Evolutionary conservation across 192 early-diverging fungal genomes (phyloP).

Genomic region (Coemansia sp.): DNA sequence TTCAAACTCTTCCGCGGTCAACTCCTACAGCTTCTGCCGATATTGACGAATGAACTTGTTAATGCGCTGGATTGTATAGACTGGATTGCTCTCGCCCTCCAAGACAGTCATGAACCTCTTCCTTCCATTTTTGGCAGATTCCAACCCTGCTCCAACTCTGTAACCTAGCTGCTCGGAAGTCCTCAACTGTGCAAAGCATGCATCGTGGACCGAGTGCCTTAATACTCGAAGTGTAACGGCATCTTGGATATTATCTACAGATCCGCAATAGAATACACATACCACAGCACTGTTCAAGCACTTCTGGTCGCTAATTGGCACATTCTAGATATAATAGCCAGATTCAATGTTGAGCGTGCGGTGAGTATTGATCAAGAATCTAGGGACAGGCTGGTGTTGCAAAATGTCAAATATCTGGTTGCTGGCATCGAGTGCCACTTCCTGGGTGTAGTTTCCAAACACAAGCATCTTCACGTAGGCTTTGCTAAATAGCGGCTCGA

Average conservation of each 20-base stretch:
- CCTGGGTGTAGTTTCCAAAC: conserved; percentile 72
- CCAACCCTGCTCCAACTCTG: conserved; percentile 5
- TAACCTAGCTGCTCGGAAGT: conserved; percentile 87
- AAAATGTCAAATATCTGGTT: conserved; percentile 58
- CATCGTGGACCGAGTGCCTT: conserved; percentile 72
- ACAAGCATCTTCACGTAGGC: conserved; percentile 76
- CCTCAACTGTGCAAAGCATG: conserved; percentile 85
- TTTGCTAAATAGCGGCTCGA: conserved; percentile 64
- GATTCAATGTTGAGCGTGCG: conserved; percentile 23
- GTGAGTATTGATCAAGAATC: not conserved
- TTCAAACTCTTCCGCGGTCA: conserved; percentile 62
- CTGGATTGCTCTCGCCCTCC: conserved; percentile 79
- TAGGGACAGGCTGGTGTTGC: conserved; percentile 57
- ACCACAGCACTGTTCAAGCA: conserved; percentile 82
- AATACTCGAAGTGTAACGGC: conserved; percentile 65
- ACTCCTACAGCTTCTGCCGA: conserved; percentile 36
- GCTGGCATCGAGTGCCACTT: conserved; percentile 63
- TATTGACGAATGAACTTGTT: conserved; percentile 72
- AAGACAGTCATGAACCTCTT: conserved; percentile 63
- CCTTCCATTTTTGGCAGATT: not conserved
- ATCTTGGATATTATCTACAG: conserved; percentile 57
- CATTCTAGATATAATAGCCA: conserved; percentile 21
- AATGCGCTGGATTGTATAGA: conserved; percentile 74
- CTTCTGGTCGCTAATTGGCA: conserved; percentile 59
- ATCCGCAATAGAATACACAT: conserved; percentile 75